These are phyloP conservation scores for Rhodotorula taiwanensis DNA, from an alignment of 768 basidiomycete species.

Conservation along the genomic window DNA sequence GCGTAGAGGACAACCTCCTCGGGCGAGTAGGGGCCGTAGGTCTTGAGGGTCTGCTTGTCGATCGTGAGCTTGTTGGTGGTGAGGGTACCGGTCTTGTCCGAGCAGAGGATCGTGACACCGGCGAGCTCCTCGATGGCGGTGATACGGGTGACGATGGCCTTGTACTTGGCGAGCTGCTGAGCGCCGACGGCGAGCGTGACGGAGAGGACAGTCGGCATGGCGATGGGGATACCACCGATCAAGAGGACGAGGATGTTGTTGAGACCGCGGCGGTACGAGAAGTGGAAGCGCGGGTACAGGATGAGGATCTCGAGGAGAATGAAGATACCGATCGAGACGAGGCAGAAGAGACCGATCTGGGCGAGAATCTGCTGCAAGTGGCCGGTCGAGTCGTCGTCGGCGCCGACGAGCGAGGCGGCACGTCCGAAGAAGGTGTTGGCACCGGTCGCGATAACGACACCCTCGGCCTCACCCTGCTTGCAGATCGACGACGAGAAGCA, in stretches of 20 bases:
- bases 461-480: constrained; percentile 98
- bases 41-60: constrained; percentile 81
- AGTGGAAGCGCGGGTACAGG: constrained; percentile 84
- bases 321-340: constrained; percentile 92
- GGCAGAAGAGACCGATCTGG: constrained; percentile 94
- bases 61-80: constrained; percentile 99
- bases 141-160: constrained; percentile 99
- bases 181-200: constrained; percentile 98
- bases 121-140: constrained; percentile 98
- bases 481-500: constrained; percentile 99
- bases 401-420: constrained; percentile 92
- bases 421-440: constrained; percentile 98
- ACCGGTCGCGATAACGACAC: constrained; percentile 96
- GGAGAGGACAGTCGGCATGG: constrained; percentile 97
- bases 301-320: constrained; percentile 85
- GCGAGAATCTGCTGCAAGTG: constrained; percentile 95
- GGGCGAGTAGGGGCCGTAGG: constrained; percentile 71
- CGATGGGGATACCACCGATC: constrained; percentile 99
- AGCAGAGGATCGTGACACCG: constrained; percentile 96
- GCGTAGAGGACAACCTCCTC: constrained; percentile 90
- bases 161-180: constrained; percentile 97
- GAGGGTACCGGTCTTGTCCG: constrained; percentile 71
- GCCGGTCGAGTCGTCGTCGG: constrained; percentile 94
- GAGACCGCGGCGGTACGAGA: constrained; percentile 85
- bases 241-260: constrained; percentile 96